Base-by-base conservation (phyloP, 2,329 filamentous ascomycete species). In the Paradendryphiella salina region DNA sequence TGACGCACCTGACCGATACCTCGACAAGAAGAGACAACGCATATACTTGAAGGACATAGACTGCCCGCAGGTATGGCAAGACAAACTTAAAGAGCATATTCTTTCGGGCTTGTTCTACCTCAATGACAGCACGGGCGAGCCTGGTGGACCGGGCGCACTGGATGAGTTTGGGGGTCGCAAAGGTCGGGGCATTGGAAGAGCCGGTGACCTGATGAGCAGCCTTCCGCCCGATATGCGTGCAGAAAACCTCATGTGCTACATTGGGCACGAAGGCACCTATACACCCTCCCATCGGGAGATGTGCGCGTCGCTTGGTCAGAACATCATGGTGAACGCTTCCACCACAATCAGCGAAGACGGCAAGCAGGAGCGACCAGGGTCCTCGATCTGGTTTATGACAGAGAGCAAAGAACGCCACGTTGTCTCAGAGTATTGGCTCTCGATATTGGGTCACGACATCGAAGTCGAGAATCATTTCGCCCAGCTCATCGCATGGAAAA, bases 321-420 rank as follows among this genome's bases (percentile, higher is more conserved):
- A 99, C 67, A 93, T 99, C 63, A 97, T 99, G 94, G 91, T 99
- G 1, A 90, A 96, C 60, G 85, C 91, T 2, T 97, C 93, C 0
- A 75, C 74, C 36, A 78, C 77, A 1, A 77, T 84, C 2, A 77
- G 82, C 14, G 83, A 86, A 46, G 80, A 88, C 42, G 89, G 88
- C 4, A 89, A 94, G 67, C 74, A 75, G 0, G 84, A 84, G 36
- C 89, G 85, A 57, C 83, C 88, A 1, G 94, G 94, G 1, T 96
- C 89, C 46, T 96, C 94, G 0, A 84, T 99, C 31, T 99, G 94
- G 94, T 96, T 97, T 70, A 97, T 99, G 94, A 97, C 94, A 0
- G 91, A 96, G 71, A 91, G 86, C 29, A 95, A 94, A 64, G 94
- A 99, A 66, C 86, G 94, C 1, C 87, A 92, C 54, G 81, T 93